Base-by-base conservation (phyloP, 2,329 filamentous ascomycete species). In the Fusarium tanahbumbuense region DNA sequence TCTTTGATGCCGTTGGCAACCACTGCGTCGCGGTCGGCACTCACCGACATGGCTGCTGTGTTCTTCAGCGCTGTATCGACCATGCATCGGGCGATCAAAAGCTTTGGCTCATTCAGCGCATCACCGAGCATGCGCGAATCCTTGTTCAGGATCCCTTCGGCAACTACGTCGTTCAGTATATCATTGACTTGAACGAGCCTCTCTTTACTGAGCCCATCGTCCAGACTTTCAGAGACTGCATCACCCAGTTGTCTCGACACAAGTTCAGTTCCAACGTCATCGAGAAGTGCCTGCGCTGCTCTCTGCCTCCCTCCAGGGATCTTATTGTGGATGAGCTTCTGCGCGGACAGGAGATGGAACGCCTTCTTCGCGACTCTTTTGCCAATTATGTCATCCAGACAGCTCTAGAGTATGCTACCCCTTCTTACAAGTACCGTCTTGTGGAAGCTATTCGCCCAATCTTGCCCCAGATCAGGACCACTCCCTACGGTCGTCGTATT, bases 261-360 rank as follows among this genome's bases (percentile, higher is more conserved):
- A 99, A 99, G 82, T 99, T 99, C 84, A 98, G 94, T 83, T 98
- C 96, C 76, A 99, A 99, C 75, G 96, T 99, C 61, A 95, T 99
- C 69, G 96, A 99, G 84, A 99, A 99, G 80, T 94, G 92, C 76
- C 84, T 98, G 63, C 93, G 96, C 60, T 97, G 93, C 78, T 91
- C 94, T 37, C 89, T 92, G 64, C 84, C 89, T 25, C 84, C 87
- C 12, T 92, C 92, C 54, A 94, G 92, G 78, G 91, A 93, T 74
- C 86, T 91, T 79, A 91, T 99, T 81, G 91, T 98, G 62, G 88
- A 92, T 37, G 96, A 98, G 83, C 91, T 99, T 77, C 85, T 91
- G 60, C 77, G 82, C 11, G 87, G 91, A 5, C 86, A 86, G 61
- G 93, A 97, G 81, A 91, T 98, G 67, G 94, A 98, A 76, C 91